Conservation (phyloP, 495 filamentous ascomycete species). For the Podospora pseudopauciseta region DNA sequence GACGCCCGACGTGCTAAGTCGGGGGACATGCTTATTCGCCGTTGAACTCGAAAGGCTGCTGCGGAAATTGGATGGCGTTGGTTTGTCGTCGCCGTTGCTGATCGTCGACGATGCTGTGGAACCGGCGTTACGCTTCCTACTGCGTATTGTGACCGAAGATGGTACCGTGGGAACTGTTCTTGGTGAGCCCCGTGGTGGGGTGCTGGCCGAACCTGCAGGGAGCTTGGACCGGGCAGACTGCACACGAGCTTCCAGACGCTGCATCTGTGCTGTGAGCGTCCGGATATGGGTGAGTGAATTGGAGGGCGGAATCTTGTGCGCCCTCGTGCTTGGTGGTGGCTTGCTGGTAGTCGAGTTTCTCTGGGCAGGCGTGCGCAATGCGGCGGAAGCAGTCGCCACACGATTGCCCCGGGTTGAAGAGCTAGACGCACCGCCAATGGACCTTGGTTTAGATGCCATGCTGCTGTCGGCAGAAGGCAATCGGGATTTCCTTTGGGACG, state of each 20-base stretch:
- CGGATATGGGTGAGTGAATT: slow-evolving; percentile 90
- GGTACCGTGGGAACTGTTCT: slow-evolving; percentile 60
- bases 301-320: slow-evolving; percentile 63
- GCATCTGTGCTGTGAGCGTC: slow-evolving; percentile 92
- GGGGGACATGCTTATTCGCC: slow-evolving; percentile 46
- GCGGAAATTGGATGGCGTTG: slow-evolving; percentile 33
- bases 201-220: slow-evolving; percentile 65
- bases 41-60: slow-evolving; percentile 34
- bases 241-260: slow-evolving; percentile 85
- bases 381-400: slow-evolving; percentile 24
- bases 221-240: slow-evolving; percentile 92
- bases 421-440: slow-evolving; percentile 29
- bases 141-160: slow-evolving; percentile 71
- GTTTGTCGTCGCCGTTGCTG: slow-evolving; percentile 45
- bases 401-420: slow-evolving; percentile 34
- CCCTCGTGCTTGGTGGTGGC: slow-evolving; percentile 22
- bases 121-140: slow-evolving; percentile 62
- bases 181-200: slow-evolving; percentile 78
- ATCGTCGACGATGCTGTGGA: slow-evolving; percentile 56
- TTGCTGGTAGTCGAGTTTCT: slow-evolving; percentile 28
- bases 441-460: slow-evolving; percentile 48
- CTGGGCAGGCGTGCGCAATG: slow-evolving; percentile 34
- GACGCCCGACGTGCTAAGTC: slow-evolving; percentile 52
- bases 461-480: slow-evolving; percentile 48
- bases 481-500: slow-evolving; percentile 40